These are phyloP conservation scores for Teratosphaeria gauchensis DNA, from an alignment of 2,329 filamentous ascomycete genomes.

Conservation along the genomic window DNA sequence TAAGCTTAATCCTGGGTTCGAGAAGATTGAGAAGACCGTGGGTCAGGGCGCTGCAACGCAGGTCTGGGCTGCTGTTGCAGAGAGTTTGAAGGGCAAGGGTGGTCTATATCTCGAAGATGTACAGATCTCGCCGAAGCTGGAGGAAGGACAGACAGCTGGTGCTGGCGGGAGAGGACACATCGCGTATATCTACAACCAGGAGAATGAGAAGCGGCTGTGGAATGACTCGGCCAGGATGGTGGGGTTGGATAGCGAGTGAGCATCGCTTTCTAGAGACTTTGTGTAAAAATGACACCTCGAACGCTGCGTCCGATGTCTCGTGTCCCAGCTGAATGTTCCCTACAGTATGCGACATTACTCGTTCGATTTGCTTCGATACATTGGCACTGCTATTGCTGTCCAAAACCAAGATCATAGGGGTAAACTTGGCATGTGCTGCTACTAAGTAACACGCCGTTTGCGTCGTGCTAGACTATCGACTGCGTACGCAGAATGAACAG, in stretches of 20 bases:
- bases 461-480: too few relatives aligned
- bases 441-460: too few relatives aligned
- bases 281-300: not conserved
- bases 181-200: conserved; percentile 26
- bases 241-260: conserved; percentile 10
- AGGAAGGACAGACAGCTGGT: conserved; percentile 9
- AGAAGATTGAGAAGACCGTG: conserved; percentile 22
- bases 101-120: conserved; percentile 40
- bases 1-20: conserved; percentile 4
- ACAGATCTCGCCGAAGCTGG: conserved; percentile 24
- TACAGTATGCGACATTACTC: too few relatives aligned
- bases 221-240: conserved; percentile 23
- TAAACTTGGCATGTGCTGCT: too few relatives aligned
- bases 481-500: too few relatives aligned
- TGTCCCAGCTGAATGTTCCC: too few relatives aligned
- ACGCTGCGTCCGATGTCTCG: too few relatives aligned
- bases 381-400: too few relatives aligned
- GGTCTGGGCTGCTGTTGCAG: conserved; percentile 35
- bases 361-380: too few relatives aligned
- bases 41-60: conserved; percentile 42
- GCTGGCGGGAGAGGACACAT: conserved; percentile 25
- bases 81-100: conserved; percentile 37
- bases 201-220: conserved; percentile 34
- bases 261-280: not conserved
- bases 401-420: too few relatives aligned